A percentile compares a stretch with the other conserved stretches of the same genome.
These are phyloP conservation scores for Volutella citrinella DNA, from an alignment of 2,329 filamentous ascomycete genomes.

Conservation along the genomic window DNA sequence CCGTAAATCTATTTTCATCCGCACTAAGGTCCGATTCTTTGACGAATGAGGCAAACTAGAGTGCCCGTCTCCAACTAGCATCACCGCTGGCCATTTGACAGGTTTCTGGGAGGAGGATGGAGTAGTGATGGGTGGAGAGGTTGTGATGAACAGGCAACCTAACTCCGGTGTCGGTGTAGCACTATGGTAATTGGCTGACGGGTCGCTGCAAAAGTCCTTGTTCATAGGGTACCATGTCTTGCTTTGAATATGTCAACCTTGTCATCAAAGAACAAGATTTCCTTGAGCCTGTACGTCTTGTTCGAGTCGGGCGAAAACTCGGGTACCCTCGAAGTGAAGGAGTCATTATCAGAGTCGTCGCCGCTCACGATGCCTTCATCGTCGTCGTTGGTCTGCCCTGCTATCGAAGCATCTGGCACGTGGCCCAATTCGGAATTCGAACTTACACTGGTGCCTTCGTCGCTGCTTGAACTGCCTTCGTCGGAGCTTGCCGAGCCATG, in stretches of 20 bases:
- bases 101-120: too few species aligned
- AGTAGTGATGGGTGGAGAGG: too few species aligned
- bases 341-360: slow-evolving; percentile 9
- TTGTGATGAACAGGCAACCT: too few species aligned
- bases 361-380: slow-evolving; percentile 3
- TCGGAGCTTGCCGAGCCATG: slow-evolving; percentile 6
- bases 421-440: slow-evolving; percentile 5
- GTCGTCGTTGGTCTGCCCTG: slow-evolving; percentile 6
- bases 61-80: too few species aligned
- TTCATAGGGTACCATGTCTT: slow-evolving; percentile 10
- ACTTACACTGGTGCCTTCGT: slow-evolving; percentile 4
- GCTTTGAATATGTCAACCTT: slow-evolving; percentile 13
- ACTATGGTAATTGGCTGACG: neutral
- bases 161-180: too few species aligned
- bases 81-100: too few species aligned
- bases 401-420: slow-evolving; percentile 8
- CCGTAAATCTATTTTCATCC: too few species aligned
- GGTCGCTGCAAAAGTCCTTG: neutral
- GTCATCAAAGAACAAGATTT: slow-evolving; percentile 11
- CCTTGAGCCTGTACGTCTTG: slow-evolving; percentile 9
- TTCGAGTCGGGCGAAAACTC: slow-evolving; percentile 1
- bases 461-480: slow-evolving; percentile 8
- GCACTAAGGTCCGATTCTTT: too few species aligned
- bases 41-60: too few species aligned
- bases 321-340: neutral